phyloP scores from a whole-genome alignment of 2,329 filamentous ascomycete genomes.

The Trichoderma atroviride region DNA sequence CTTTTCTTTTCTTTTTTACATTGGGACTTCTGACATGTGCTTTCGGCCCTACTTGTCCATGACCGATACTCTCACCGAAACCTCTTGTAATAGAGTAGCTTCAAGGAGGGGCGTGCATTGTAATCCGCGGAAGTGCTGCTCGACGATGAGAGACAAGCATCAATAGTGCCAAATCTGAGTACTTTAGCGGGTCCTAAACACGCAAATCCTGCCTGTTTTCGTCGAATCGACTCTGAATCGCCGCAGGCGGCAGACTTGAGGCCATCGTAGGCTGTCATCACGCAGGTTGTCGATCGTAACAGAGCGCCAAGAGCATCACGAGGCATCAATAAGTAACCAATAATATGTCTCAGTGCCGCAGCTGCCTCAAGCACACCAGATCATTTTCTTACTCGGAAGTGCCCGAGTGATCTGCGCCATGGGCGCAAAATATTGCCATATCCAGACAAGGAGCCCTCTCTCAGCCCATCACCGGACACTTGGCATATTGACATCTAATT shows the following conservation, averaged over 20 bases:
- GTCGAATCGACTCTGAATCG: not conserved
- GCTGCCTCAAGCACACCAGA: not conserved
- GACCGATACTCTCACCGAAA: not conserved
- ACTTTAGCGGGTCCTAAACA: not conserved
- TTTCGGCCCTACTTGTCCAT: not conserved
- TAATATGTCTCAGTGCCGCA: not conserved
- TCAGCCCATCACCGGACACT: not conserved
- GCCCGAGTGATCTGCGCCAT: not conserved
- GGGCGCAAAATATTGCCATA: not conserved
- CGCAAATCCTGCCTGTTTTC: not conserved
- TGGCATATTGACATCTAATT: not conserved
- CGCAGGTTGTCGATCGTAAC: not conserved
- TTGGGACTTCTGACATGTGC: not conserved
- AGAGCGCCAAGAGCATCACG: not conserved
- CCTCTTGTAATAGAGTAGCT: not conserved
- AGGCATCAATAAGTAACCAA: not conserved
- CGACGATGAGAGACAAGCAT: not conserved
- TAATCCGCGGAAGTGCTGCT: not conserved
- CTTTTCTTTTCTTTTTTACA: not conserved
- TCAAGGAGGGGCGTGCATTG: not conserved
- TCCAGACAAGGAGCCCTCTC: not conserved
- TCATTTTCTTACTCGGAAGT: not conserved
- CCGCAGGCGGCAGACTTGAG: not conserved
- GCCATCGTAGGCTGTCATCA: not conserved
- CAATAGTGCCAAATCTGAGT: conserved; percentile 7